Evolutionary conservation across 1,284 basidiomycete species (phyloP).

Genomic region (Rhodotorula mucilaginosa): DNA sequence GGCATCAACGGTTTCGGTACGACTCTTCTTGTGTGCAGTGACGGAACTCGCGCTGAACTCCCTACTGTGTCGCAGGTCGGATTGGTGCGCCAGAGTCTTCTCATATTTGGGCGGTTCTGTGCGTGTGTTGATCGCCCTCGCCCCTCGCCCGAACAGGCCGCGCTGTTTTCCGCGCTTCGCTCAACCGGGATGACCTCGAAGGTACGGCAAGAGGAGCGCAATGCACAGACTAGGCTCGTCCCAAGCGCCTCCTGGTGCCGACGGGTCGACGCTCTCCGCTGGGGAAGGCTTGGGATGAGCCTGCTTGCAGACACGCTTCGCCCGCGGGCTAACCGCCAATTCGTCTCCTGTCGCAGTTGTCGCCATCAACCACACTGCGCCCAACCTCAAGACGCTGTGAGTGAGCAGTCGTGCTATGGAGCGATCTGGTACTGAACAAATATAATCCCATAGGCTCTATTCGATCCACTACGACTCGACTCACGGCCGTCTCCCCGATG

Average conservation of each 20-base stretch:
- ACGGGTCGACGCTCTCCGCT: too few relatives aligned
- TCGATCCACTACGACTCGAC: slow-evolving; percentile 49
- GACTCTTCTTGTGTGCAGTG: too few relatives aligned
- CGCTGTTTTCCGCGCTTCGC: slow-evolving; percentile 42
- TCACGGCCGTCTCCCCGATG: slow-evolving; percentile 46
- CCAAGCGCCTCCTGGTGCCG: too few relatives aligned
- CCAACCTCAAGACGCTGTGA: slow-evolving; percentile 43
- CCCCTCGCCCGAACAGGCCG: slow-evolving; percentile 23
- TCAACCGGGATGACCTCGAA: slow-evolving; percentile 38
- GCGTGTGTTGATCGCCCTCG: too few relatives aligned
- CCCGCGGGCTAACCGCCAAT: too few relatives aligned
- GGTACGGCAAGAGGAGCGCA: slow-evolving; percentile 8
- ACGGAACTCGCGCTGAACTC: too few relatives aligned
- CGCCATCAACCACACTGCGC: slow-evolving; percentile 53
- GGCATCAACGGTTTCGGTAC: background rate
- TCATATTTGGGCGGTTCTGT: too few relatives aligned
- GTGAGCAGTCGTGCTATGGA: background rate
- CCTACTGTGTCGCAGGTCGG: too few relatives aligned
- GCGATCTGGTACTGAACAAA: background rate
- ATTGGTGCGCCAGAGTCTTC: too few relatives aligned
- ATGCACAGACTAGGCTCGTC: background rate
- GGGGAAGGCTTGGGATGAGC: background rate
- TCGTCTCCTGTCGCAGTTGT: slow-evolving; percentile 45
- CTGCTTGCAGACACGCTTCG: slow-evolving; percentile 38
- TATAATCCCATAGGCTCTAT: background rate